A percentile compares a stretch with the other conserved stretches of the same genome.
These are phyloP conservation scores for Cryptococcus neoformans DNA, from an alignment of 1,284 basidiomycete genomes.

Conservation along the genomic window DNA sequence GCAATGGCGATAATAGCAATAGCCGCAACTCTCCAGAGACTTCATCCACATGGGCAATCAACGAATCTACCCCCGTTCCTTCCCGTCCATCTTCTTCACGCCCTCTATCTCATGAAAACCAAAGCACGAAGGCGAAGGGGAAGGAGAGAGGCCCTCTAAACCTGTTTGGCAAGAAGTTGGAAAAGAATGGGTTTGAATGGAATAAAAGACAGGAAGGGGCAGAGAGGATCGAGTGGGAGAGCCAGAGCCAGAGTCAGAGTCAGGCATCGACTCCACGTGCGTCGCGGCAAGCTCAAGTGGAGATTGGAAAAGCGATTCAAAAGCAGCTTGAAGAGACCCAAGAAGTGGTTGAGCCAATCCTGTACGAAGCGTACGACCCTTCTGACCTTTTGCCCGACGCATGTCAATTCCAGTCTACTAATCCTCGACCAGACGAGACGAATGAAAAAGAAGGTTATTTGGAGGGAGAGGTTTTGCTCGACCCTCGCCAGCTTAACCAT, in stretches of 20 bases:
- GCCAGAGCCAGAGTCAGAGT: conserved; percentile 1
- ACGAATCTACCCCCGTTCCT: too few relatives aligned
- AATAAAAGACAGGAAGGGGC: conserved; percentile 20
- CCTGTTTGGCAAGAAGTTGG: too few relatives aligned
- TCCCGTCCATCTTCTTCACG: neutral
- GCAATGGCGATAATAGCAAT: too few relatives aligned
- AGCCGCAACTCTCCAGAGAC: too few relatives aligned
- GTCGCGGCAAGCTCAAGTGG: conserved; percentile 3
- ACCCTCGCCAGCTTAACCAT: neutral
- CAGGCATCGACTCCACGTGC: neutral
- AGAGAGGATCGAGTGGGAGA: conserved; percentile 14
- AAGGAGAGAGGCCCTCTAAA: too few relatives aligned
- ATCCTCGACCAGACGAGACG: neutral
- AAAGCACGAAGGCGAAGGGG: neutral
- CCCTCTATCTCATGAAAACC: too few relatives aligned
- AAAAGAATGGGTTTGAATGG: conserved; percentile 17
- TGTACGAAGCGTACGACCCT: neutral
- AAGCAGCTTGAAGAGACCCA: neutral
- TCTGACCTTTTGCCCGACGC: neutral
- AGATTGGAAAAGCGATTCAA: conserved; percentile 18
- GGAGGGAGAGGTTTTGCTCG: neutral
- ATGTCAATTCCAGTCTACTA: neutral
- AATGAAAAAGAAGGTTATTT: neutral
- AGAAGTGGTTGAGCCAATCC: neutral
- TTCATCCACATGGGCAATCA: too few relatives aligned